These are phyloP conservation scores for Phanerochaete carnosa DNA, from an alignment of 768 basidiomycete genomes.

Conservation along the genomic window DNA sequence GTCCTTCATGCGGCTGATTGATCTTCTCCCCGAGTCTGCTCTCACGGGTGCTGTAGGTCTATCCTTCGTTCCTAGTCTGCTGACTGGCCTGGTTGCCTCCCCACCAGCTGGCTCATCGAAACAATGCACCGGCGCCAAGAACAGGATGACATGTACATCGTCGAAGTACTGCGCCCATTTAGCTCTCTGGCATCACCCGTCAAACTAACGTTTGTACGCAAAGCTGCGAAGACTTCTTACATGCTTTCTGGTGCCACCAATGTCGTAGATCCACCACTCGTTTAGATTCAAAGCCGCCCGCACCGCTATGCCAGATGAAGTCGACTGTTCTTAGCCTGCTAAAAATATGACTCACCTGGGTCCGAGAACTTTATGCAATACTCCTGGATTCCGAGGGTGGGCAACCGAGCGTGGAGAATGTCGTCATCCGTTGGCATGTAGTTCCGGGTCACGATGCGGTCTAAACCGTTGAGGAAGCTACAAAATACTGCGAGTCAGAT, in stretches of 20 bases:
- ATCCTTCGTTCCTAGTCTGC: no score
- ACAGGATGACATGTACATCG: conserved; percentile 81
- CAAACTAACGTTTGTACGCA: not conserved
- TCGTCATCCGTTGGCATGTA: conserved; percentile 76
- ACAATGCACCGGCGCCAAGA: conserved; percentile 75
- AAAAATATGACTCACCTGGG: conserved; percentile 15
- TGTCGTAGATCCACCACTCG: conserved; percentile 78
- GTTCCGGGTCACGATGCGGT: conserved; percentile 56
- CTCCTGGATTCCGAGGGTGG: conserved; percentile 78
- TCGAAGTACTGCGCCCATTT: conserved; percentile 84
- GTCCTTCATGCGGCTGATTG: conserved; percentile 52
- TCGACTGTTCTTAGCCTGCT: no score
- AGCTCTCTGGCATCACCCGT: conserved; percentile 42
- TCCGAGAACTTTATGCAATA: conserved; percentile 64
- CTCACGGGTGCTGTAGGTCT: conserved; percentile 35
- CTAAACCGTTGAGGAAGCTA: conserved; percentile 69
- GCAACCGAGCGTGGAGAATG: conserved; percentile 72
- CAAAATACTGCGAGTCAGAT: not conserved
- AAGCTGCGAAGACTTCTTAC: conserved; percentile 31
- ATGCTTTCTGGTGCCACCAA: conserved; percentile 70
- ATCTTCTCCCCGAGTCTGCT: not conserved
- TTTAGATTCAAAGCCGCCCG: not conserved
- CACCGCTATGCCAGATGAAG: not conserved
- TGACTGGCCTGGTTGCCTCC: no score
- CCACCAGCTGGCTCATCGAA: conserved; percentile 86